A percentile compares a stretch with the other conserved stretches of the same genome.
Evolutionary conservation across 768 basidiomycete species (phyloP).

Genomic region (Suillus luteus): DNA sequence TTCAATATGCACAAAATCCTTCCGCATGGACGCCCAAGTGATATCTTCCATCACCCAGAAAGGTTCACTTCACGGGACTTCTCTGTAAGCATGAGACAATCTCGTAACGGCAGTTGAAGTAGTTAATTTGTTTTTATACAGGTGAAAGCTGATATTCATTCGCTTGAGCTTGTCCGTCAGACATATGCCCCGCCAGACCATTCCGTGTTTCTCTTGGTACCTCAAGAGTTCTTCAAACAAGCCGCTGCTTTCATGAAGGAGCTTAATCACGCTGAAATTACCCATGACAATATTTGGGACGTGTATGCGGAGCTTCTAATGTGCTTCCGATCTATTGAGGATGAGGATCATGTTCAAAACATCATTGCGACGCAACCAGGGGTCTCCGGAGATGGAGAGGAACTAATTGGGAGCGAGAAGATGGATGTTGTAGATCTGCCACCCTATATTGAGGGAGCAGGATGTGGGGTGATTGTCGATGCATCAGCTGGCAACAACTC

Average conservation of each 20-base stretch:
- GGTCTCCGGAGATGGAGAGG: neutral
- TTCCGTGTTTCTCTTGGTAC: neutral
- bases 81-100: neutral
- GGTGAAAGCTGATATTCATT: neutral
- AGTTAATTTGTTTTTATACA: neutral
- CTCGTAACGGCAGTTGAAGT: too few species aligned
- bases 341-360: neutral
- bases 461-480: too few species aligned
- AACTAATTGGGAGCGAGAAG: neutral
- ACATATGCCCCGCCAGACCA: neutral
- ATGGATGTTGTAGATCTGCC: neutral
- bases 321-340: neutral
- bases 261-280: neutral
- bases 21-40: neutral
- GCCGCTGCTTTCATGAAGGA: neutral
- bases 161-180: neutral
- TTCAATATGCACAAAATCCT: neutral
- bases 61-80: neutral
- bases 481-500: too few species aligned
- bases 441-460: neutral
- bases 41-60: neutral
- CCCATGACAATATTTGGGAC: neutral
- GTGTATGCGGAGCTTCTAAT: neutral
- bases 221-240: neutral
- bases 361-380: neutral